Conservation (phyloP, 257 asterid species). For the Mentha longifolia region DNA sequence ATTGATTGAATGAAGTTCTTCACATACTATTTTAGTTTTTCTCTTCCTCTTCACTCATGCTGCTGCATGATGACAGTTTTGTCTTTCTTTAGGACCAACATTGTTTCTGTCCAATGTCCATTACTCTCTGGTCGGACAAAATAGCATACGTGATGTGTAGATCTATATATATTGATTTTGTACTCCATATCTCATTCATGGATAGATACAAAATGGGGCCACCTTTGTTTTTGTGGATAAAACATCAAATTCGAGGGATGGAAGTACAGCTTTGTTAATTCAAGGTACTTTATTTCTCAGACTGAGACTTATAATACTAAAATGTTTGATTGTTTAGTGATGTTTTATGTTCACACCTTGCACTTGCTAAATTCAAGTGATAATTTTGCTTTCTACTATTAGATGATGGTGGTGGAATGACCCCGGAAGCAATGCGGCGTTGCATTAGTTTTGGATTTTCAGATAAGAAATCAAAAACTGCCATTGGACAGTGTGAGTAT, state of each 20-base stretch:
- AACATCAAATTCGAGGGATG: slow-evolving; percentile 71
- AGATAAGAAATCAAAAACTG: slow-evolving; percentile 66
- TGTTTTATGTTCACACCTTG: slow-evolving; percentile 26
- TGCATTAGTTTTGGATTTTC: slow-evolving; percentile 96
- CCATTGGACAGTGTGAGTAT: slow-evolving; percentile 85
- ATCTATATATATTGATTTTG: slow-evolving; percentile 36
- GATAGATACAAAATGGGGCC: slow-evolving; percentile 81
- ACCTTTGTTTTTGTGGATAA: slow-evolving; percentile 68
- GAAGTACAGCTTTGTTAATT: slow-evolving; percentile 71
- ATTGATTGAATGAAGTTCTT: too few species aligned
- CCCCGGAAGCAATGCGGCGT: slow-evolving; percentile 76
- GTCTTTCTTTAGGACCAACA: slow-evolving; percentile 3
- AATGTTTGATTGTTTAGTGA: slow-evolving; percentile 10
- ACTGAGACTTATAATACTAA: not conserved
- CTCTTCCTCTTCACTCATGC: not conserved
- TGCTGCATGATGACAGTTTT: slow-evolving; percentile 16
- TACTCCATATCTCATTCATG: slow-evolving; percentile 33
- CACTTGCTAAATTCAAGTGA: slow-evolving; percentile 26
- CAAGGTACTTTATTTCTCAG: slow-evolving; percentile 60
- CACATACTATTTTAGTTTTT: too few species aligned
- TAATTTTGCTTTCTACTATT: slow-evolving; percentile 37
- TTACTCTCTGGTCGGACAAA: slow-evolving; percentile 25
- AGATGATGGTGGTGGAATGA: slow-evolving; percentile 99
- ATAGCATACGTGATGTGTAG: slow-evolving; percentile 4
- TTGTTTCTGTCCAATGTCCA: not conserved